These are phyloP conservation scores for Phytomonas sp. DNA, from an alignment of 208 protist species.

Conservation along the genomic window DNA sequence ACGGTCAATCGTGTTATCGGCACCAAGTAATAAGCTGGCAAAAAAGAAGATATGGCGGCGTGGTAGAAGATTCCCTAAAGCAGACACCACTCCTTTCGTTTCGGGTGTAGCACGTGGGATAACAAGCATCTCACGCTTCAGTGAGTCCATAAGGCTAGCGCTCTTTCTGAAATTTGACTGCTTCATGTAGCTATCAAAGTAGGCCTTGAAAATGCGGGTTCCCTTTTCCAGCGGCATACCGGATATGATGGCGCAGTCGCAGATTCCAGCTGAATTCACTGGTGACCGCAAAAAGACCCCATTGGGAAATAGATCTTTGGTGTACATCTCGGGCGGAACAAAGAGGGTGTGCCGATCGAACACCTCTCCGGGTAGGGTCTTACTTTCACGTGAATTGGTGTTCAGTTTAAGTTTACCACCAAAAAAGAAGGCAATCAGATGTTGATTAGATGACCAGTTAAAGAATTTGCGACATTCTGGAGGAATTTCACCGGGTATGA, in stretches of 20 bases:
- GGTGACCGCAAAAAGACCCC: constrained; percentile 84
- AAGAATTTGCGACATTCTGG: constrained; percentile 84
- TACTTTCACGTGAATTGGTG: constrained; percentile 80
- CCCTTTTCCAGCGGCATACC: constrained; percentile 68
- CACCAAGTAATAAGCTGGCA: constrained; percentile 33
- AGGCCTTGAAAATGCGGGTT: constrained; percentile 77
- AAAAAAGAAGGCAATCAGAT: constrained; percentile 86
- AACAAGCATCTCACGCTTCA: constrained; percentile 52
- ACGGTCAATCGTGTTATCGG: constrained; percentile 47
- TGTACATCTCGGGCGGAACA: constrained; percentile 23
- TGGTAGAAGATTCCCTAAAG: constrained; percentile 79
- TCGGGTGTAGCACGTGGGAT: constrained; percentile 51
- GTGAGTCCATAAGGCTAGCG: constrained; percentile 62
- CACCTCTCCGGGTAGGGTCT: constrained; percentile 57
- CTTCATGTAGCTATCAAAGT: constrained; percentile 80
- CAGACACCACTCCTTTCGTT: constrained; percentile 42
- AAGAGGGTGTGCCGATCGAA: constrained; percentile 83
- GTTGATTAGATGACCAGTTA: constrained; percentile 89
- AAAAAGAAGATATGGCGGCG: constrained; percentile 82
- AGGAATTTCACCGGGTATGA: constrained; percentile 77
- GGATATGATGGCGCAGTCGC: constrained; percentile 79
- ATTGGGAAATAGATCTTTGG: constrained; percentile 48
- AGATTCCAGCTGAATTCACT: constrained; percentile 66
- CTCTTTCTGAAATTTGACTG: constrained; percentile 82
- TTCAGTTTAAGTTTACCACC: constrained; percentile 84